Evolutionary conservation across 2,329 filamentous ascomycete species (phyloP).

Genomic region (Lizonia empirigonia): DNA sequence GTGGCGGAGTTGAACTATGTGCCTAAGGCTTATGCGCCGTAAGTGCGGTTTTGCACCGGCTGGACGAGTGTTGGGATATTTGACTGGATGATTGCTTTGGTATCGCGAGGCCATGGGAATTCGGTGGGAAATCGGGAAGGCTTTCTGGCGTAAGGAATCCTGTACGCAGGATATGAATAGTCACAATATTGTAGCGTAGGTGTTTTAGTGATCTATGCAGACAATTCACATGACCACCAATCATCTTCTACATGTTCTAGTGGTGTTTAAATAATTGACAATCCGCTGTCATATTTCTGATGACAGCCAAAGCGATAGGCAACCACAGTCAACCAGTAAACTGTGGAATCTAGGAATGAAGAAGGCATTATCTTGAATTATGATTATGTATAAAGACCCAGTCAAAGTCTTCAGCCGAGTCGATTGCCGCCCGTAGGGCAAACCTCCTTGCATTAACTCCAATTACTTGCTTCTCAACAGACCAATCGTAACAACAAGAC

Average conservation of each 20-base stretch:
- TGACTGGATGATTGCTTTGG: not conserved
- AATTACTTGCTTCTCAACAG: not conserved
- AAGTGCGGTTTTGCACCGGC: not conserved
- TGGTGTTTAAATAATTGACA: too few species aligned
- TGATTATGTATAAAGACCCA: not conserved
- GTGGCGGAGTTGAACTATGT: conserved; percentile 15
- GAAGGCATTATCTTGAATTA: not conserved
- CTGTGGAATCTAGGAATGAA: not conserved
- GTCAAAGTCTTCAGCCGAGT: conserved; percentile 5
- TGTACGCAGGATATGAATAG: conserved; percentile 9
- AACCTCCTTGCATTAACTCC: not conserved
- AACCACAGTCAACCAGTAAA: not conserved
- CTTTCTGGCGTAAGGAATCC: conserved; percentile 7
- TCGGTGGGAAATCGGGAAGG: not conserved
- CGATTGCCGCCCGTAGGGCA: not conserved
- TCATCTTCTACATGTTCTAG: too few species aligned
- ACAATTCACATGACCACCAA: too few species aligned
- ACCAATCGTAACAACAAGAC: not conserved
- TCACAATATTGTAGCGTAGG: not conserved
- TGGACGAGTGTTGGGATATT: not conserved
- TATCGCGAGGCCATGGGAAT: not conserved
- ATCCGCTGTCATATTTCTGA: too few species aligned
- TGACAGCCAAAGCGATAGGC: too few species aligned
- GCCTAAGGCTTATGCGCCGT: conserved; percentile 14
- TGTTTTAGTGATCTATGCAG: not conserved